Evolutionary conservation across 2,329 filamentous ascomycete species (phyloP).

Genomic region (Hypoxylon sp.): DNA sequence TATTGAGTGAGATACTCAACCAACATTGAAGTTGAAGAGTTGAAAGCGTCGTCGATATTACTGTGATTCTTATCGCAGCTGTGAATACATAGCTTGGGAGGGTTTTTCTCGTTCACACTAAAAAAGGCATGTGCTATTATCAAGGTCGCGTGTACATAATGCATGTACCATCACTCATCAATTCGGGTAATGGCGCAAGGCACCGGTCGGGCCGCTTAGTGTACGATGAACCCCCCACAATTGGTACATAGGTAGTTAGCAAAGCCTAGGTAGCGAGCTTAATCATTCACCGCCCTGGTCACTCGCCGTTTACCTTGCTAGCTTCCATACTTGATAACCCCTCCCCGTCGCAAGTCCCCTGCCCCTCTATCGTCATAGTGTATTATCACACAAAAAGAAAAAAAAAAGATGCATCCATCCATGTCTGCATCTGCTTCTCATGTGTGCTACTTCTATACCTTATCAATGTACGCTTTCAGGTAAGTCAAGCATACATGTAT

Average conservation of each 20-base stretch:
- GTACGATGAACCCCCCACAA: constrained; percentile 5
- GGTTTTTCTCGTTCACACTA: constrained; percentile 14
- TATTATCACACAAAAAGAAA: constrained; percentile 3
- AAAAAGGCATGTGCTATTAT: constrained; percentile 41
- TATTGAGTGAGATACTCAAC: background rate
- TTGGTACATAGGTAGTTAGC: background rate
- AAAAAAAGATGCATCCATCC: too few species aligned
- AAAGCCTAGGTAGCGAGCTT: constrained; percentile 16
- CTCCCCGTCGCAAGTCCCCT: constrained; percentile 2
- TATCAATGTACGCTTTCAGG: background rate
- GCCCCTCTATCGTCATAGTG: constrained; percentile 21
- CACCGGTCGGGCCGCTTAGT: constrained; percentile 20
- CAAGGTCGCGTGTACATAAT: constrained; percentile 43
- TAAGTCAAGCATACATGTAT: background rate
- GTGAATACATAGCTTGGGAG: constrained; percentile 7
- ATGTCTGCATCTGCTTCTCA: background rate
- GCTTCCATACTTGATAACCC: background rate
- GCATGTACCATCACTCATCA: constrained; percentile 38
- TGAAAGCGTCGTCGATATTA: constrained; percentile 1
- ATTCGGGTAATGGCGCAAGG: constrained; percentile 39
- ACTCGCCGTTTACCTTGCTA: constrained; percentile 10
- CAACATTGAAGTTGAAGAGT: background rate
- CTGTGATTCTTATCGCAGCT: background rate
- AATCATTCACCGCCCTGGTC: constrained; percentile 39
- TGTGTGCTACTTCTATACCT: background rate